phyloP scores from a whole-genome alignment of 345 rosid species.

The Lepidium africanum region DNA sequence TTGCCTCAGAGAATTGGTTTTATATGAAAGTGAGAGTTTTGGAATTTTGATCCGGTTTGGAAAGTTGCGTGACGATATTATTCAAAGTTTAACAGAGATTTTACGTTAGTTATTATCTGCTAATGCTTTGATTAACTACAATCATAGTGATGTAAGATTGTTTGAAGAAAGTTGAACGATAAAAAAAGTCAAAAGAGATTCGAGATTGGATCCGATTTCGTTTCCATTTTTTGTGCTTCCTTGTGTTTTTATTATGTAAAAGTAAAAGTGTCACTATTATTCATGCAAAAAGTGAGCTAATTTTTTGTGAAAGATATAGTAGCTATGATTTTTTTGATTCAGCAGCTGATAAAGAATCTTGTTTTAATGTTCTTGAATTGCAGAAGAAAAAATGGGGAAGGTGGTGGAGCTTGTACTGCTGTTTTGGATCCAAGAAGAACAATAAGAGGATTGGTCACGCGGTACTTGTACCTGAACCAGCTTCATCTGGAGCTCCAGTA shows the following conservation, averaged over 20 bases:
- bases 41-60: neutral
- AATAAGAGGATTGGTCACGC: conserved; percentile 82
- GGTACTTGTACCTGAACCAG: conserved; percentile 68
- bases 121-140: neutral
- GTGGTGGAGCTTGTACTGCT: conserved; percentile 70
- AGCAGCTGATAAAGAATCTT: conserved; percentile 28
- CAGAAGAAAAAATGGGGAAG: conserved; percentile 88
- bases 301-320: neutral
- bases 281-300: neutral
- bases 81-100: neutral
- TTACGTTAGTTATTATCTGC: neutral
- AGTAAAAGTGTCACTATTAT: neutral
- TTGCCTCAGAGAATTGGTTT: neutral
- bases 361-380: conserved; percentile 9
- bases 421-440: conserved; percentile 69
- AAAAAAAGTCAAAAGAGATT: neutral
- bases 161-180: neutral
- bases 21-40: neutral
- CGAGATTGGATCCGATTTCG: neutral
- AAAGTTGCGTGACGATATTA: neutral
- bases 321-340: neutral
- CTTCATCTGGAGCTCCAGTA: conserved; percentile 27
- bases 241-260: neutral
- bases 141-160: neutral
- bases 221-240: neutral